Percentiles rank a stretch among this genome's conserved stretches.
These are phyloP conservation scores for Euphrasia confusa DNA, from an alignment of 257 asterid species.

Conservation along the genomic window DNA sequence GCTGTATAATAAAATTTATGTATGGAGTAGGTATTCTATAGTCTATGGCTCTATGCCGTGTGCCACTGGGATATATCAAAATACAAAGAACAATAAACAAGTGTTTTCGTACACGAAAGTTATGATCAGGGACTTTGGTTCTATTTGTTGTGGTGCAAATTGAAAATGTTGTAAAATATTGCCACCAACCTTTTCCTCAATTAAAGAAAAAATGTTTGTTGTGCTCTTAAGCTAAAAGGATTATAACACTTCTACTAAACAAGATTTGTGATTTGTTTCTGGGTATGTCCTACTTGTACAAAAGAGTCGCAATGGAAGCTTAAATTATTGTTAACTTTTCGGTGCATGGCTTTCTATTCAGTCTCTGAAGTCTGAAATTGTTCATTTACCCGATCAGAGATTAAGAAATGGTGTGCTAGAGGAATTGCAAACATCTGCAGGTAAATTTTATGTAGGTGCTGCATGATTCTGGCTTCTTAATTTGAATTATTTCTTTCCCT, in stretches of 20 bases:
- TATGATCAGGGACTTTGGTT: not conserved
- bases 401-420: slow-evolving; percentile 50
- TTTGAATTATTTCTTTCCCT: slow-evolving; percentile 25
- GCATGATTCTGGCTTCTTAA: slow-evolving; percentile 23
- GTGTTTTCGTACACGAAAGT: not conserved
- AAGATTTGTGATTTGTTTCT: too few species aligned
- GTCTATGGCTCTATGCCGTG: slow-evolving; percentile 10
- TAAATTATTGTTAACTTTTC: slow-evolving; percentile 11
- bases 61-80: not conserved
- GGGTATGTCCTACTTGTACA: not conserved
- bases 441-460: slow-evolving; percentile 36
- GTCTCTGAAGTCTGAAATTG: slow-evolving; percentile 18
- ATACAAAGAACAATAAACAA: not conserved
- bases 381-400: slow-evolving; percentile 47
- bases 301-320: not conserved
- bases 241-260: not conserved
- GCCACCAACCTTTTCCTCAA: slow-evolving; percentile 2
- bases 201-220: not conserved
- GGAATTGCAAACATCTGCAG: slow-evolving; percentile 87
- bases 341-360: slow-evolving; percentile 18
- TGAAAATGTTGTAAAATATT: slow-evolving; percentile 1
- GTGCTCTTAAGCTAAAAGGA: not conserved
- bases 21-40: slow-evolving; percentile 2
- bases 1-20: not conserved
- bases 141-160: slow-evolving; percentile 5